A percentile compares a stretch with the other conserved stretches of the same genome.
These are phyloP conservation scores for Spencermartinsiella europaea DNA, from an alignment of 805 yeast species.

Conservation along the genomic window DNA sequence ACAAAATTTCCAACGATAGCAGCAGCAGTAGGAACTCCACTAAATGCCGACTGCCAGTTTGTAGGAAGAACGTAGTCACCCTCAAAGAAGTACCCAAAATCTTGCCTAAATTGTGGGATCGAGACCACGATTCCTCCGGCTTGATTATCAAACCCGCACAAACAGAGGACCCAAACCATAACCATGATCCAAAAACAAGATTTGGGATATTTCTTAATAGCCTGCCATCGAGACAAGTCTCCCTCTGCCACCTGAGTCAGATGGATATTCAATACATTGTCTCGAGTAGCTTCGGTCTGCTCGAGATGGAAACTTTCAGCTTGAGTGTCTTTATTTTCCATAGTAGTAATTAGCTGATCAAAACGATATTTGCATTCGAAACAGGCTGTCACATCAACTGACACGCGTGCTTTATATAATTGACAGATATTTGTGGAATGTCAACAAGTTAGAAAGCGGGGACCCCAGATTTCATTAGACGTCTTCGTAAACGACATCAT, in stretches of 20 bases:
- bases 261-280: not conserved
- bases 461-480: no score
- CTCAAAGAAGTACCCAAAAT: slow-evolving; percentile 8
- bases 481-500: no score
- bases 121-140: slow-evolving; percentile 11
- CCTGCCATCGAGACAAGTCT: not conserved
- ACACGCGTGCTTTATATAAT: no score
- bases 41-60: slow-evolving; percentile 13
- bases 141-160: slow-evolving; percentile 12
- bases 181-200: slow-evolving; percentile 5
- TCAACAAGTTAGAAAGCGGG: no score
- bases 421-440: no score
- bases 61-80: slow-evolving; percentile 9
- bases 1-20: slow-evolving; percentile 3
- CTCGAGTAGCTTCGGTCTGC: not conserved
- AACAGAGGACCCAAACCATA: not conserved
- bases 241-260: not conserved
- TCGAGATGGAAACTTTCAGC: not conserved
- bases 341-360: no score
- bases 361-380: no score
- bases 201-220: slow-evolving; percentile 6
- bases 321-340: not conserved
- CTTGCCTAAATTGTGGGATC: slow-evolving; percentile 8
- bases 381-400: no score
- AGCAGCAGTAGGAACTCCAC: slow-evolving; percentile 10